phyloP scores from a whole-genome alignment of 257 asterid species.

The Apocynum venetum region DNA sequence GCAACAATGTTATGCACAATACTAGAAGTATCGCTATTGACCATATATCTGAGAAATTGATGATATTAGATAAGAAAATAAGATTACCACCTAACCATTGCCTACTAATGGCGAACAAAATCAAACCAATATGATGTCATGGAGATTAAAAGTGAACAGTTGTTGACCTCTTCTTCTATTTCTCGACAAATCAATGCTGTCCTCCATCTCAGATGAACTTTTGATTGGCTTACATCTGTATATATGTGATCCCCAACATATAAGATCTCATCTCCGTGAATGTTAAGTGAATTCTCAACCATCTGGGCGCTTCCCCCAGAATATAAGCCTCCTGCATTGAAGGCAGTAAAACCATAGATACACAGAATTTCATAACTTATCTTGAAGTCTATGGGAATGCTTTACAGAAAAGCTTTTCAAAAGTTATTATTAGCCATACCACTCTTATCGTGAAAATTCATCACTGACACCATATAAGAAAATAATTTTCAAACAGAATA shows the following conservation, averaged over 20 bases:
- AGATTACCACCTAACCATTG: not conserved
- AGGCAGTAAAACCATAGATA: not conserved
- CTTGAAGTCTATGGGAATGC: not conserved
- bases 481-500: not conserved
- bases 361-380: not conserved
- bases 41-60: not conserved
- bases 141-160: conserved; percentile 7
- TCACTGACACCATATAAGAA: not conserved
- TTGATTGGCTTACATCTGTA: conserved; percentile 90
- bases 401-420: not conserved
- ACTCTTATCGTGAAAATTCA: not conserved
- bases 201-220: conserved; percentile 91
- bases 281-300: conserved; percentile 75
- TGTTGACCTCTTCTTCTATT: conserved; percentile 77
- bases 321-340: conserved; percentile 59
- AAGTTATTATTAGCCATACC: not conserved
- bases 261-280: conserved; percentile 87
- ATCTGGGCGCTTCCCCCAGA: conserved; percentile 97
- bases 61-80: not conserved
- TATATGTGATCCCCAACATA: conserved; percentile 93
- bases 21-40: not conserved
- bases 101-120: not conserved
- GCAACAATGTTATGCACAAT: not conserved
- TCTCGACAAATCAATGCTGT: conserved; percentile 92
- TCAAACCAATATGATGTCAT: conserved; percentile 6